Percentiles rank a stretch among this genome's conserved stretches.
Evolutionary conservation across 1,284 basidiomycete species (phyloP).

Genomic region (Waitea zeae): DNA sequence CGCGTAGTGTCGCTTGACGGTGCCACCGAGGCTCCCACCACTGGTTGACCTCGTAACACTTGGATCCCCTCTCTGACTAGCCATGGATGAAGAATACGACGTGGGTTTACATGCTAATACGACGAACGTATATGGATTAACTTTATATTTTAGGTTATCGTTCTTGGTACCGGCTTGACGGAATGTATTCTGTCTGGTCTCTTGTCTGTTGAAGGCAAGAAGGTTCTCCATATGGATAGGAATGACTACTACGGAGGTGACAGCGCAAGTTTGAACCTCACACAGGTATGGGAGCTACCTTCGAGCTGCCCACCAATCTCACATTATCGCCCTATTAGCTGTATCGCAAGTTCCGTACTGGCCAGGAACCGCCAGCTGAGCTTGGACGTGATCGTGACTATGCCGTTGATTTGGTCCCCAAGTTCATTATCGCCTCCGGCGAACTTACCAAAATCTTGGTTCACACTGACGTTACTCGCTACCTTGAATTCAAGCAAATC

Average conservation of each 20-base stretch:
- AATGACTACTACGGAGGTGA: slow-evolving; percentile 99
- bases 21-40: neutral
- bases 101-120: slow-evolving; percentile 21
- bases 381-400: slow-evolving; percentile 93
- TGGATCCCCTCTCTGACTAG: slow-evolving; percentile 6
- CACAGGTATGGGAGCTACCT: slow-evolving; percentile 45
- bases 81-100: slow-evolving; percentile 85
- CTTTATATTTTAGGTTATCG: slow-evolving; percentile 53
- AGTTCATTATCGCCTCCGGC: slow-evolving; percentile 97
- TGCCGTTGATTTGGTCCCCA: slow-evolving; percentile 87
- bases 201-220: slow-evolving; percentile 97
- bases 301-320: slow-evolving; percentile 1
- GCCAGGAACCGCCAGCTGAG: slow-evolving; percentile 52
- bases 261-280: slow-evolving; percentile 92
- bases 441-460: slow-evolving; percentile 98
- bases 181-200: slow-evolving; percentile 96
- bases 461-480: slow-evolving; percentile 96
- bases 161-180: slow-evolving; percentile 91
- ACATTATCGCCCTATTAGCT: slow-evolving; percentile 35
- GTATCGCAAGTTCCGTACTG: slow-evolving; percentile 88
- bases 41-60: neutral
- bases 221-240: slow-evolving; percentile 98
- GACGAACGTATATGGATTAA: slow-evolving; percentile 7
- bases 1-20: neutral
- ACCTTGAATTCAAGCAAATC: slow-evolving; percentile 99